These are phyloP conservation scores for Colletotrichum sp. DNA, from an alignment of 2,329 filamentous ascomycete genomes.

Conservation along the genomic window DNA sequence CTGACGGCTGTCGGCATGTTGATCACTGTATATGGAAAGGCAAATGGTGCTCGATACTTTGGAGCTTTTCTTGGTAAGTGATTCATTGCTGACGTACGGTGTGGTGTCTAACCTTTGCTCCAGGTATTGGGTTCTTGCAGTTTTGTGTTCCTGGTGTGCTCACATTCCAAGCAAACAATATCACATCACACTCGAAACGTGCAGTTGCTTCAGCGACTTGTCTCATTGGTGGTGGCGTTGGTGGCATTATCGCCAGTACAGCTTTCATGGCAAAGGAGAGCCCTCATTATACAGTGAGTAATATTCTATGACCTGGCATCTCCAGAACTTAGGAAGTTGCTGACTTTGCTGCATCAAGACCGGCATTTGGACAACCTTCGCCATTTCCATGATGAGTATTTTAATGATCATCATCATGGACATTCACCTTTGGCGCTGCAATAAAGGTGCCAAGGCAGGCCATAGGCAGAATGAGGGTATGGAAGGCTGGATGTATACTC, in stretches of 20 bases:
- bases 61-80: conserved; percentile 32
- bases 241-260: conserved; percentile 25
- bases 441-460: conserved; percentile 12
- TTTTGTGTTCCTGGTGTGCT: conserved; percentile 32
- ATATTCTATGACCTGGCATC: fast-evolving
- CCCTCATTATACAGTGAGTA: conserved; percentile 22
- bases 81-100: not conserved
- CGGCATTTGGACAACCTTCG: conserved; percentile 16
- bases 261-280: conserved; percentile 25
- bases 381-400: conserved; percentile 16
- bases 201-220: conserved; percentile 31
- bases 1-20: conserved; percentile 29
- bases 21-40: conserved; percentile 16
- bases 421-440: conserved; percentile 10
- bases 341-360: not conserved
- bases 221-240: conserved; percentile 31
- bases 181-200: conserved; percentile 32
- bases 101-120: not conserved
- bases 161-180: conserved; percentile 35
- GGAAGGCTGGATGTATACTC: conserved; percentile 13
- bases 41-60: conserved; percentile 23
- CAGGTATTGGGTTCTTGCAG: conserved; percentile 30
- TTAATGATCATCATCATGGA: conserved; percentile 7
- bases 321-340: no score
- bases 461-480: conserved; percentile 4